phyloP scores from a whole-genome alignment of 2,329 filamentous ascomycete genomes.

The Claviceps sp. region DNA sequence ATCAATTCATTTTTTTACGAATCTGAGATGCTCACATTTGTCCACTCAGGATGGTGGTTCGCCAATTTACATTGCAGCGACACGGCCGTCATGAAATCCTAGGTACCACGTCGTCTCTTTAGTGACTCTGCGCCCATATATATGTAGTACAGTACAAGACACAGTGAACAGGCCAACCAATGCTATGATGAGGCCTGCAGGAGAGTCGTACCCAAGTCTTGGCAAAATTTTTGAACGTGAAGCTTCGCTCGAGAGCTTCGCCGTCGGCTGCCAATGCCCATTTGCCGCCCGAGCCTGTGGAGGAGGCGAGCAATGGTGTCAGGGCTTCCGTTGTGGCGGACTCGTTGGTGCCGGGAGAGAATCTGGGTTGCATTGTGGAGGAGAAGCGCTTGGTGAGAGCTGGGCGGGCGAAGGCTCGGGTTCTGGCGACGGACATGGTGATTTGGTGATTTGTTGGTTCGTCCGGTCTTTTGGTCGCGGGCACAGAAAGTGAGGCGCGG shows the following conservation, averaged over 20 bases:
- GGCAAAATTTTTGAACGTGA: conserved; percentile 51
- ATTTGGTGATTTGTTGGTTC: neutral
- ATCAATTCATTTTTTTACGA: too few relatives aligned
- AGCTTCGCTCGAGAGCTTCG: conserved; percentile 43
- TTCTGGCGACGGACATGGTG: neutral
- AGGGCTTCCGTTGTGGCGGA: conserved; percentile 21
- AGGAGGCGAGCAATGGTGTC: conserved; percentile 24
- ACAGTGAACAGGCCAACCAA: too few relatives aligned
- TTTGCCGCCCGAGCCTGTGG: conserved; percentile 19
- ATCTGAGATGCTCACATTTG: conserved; percentile 45
- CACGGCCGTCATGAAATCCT: conserved; percentile 66
- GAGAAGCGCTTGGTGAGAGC: conserved; percentile 1
- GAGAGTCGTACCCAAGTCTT: conserved; percentile 44
- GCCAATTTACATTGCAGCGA: conserved; percentile 52
- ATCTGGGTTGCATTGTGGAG: conserved; percentile 20
- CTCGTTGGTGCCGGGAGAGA: conserved; percentile 33
- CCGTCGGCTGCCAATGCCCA: conserved; percentile 40
- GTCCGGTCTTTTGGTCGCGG: neutral
- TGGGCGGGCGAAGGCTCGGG: neutral
- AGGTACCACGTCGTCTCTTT: neutral
- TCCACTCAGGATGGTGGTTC: conserved; percentile 67
- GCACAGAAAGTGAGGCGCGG: neutral
- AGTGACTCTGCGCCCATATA: neutral
- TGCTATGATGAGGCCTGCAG: too few relatives aligned
- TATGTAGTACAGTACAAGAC: too few relatives aligned